Evolutionary conservation across 2,329 filamentous ascomycete genomes (phyloP), one percentile per base, ranked within the genome.

Genomic region (Cadophora malorum): DNA sequence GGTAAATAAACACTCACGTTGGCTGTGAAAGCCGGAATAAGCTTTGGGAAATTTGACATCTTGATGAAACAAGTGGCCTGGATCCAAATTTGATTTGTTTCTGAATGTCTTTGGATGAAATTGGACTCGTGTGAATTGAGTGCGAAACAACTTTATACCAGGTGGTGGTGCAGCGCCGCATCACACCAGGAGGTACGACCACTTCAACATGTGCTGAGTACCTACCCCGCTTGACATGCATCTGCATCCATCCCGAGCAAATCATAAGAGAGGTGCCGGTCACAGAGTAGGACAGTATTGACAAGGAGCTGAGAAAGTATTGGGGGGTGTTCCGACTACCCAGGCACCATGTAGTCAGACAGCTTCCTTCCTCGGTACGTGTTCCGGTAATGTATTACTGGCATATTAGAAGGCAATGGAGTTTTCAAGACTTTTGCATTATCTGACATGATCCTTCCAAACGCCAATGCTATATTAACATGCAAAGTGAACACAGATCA

Each of bases 11-110:
- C 45, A 75, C 77, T 69, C 76, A 80, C 79, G 65, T 77, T 75
- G 12, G 77, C 76, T 23, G 77, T 79, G 71, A 81, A 80, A 50
- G 79, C 79, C 38, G 79, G 79, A 53, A 80, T 76, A 23, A 81
- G 76, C 38, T 76, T 75, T 47, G 79, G 77, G 66, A 80, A 80
- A 70, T 77, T 74, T 55, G 77, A 72, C 69, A 80, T 75, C 23
- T 67, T 71, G 61, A 19, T 45, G 47, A 55, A 21, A 14, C 31
- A 61, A n/a, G 38, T 23, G 38, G 33, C 2, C 7, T n/a, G 10
- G 23, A 38, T 4, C 19, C 41, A 19, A 38, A 14, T 6, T 19
- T 45, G 41, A n/a, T n/a, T 19, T 33, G 16, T 19, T 16, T 16
- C 19, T 8, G 16, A 28, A 35, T 1, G n/a, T 19, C 16, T 33